These are phyloP conservation scores for Ceratobasidium sp. DNA, from an alignment of 1,284 basidiomycete species.

Conservation along the genomic window DNA sequence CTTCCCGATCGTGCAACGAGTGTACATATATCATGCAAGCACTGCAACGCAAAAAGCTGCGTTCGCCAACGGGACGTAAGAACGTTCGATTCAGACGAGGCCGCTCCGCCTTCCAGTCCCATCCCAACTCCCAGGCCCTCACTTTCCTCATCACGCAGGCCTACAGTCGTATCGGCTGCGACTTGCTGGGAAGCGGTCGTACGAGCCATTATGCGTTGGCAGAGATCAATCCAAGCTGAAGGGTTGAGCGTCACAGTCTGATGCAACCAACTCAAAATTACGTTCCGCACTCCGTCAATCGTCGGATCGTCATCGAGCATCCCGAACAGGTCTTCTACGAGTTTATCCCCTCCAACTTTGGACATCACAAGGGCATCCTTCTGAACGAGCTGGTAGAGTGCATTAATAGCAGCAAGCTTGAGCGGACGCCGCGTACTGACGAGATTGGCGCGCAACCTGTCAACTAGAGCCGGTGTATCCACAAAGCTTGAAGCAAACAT, in stretches of 20 bases:
- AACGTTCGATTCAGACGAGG: slow-evolving; percentile 52
- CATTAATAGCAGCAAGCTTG: slow-evolving; percentile 94
- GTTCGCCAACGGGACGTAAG: slow-evolving; percentile 93
- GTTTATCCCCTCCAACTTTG: slow-evolving; percentile 89
- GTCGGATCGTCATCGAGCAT: slow-evolving; percentile 95
- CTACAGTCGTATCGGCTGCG: slow-evolving; percentile 62
- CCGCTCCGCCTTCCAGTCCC: slow-evolving; percentile 62
- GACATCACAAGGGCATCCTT: slow-evolving; percentile 94
- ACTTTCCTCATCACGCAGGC: slow-evolving; percentile 89
- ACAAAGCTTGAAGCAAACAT: slow-evolving; percentile 93
- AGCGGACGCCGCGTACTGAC: slow-evolving; percentile 83
- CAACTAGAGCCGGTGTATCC: slow-evolving; percentile 81
- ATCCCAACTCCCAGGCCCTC: slow-evolving; percentile 79
- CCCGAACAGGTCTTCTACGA: slow-evolving; percentile 95
- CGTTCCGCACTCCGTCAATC: slow-evolving; percentile 93
- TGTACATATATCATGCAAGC: slow-evolving; percentile 89
- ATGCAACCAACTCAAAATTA: slow-evolving; percentile 94
- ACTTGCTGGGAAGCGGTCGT: slow-evolving; percentile 85
- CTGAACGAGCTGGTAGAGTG: slow-evolving; percentile 96
- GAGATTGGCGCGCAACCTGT: slow-evolving; percentile 80
- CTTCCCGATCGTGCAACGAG: slow-evolving; percentile 80
- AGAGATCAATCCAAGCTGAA: slow-evolving; percentile 97
- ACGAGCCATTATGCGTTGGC: slow-evolving; percentile 94
- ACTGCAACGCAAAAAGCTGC: slow-evolving; percentile 93
- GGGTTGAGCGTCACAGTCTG: slow-evolving; percentile 95